Evolutionary conservation across 495 filamentous ascomycete genomes (phyloP).

Genomic region (Tuber aestivum): DNA sequence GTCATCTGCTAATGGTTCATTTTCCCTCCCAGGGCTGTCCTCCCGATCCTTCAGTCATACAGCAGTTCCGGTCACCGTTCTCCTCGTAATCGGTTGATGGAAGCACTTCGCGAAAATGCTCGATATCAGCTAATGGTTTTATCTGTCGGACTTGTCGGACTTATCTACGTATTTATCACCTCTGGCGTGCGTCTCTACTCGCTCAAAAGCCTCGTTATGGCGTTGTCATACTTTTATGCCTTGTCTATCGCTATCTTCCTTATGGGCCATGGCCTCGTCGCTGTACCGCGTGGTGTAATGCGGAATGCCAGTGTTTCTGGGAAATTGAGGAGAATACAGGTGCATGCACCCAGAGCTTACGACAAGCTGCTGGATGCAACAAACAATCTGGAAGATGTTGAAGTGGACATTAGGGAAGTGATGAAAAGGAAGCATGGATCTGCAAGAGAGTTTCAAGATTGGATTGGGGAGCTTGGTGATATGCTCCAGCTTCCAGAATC

Average conservation of each 20-base stretch:
- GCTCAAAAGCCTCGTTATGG: constrained; percentile 79
- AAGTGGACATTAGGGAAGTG: constrained; percentile 70
- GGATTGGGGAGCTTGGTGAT: constrained; percentile 87
- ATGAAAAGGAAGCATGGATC: constrained; percentile 74
- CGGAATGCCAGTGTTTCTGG: constrained; percentile 67
- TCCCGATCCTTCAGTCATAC: constrained; percentile 89
- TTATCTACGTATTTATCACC: constrained; percentile 76
- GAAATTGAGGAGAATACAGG: constrained; percentile 66
- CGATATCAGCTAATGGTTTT: constrained; percentile 80
- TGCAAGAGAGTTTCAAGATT: constrained; percentile 76
- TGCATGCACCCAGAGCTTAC: constrained; percentile 70
- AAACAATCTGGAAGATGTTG: constrained; percentile 70
- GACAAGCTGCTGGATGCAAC: constrained; percentile 84
- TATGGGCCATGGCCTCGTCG: constrained; percentile 94
- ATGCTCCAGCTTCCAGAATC: constrained; percentile 62
- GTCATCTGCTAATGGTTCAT: background rate
- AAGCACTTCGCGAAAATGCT: constrained; percentile 78
- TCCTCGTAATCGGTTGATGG: constrained; percentile 67
- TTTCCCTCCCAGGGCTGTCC: constrained; percentile 61
- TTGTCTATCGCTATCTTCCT: constrained; percentile 85
- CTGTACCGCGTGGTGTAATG: constrained; percentile 75
- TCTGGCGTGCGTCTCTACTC: constrained; percentile 62
- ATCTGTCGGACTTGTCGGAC: constrained; percentile 60
- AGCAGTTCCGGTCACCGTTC: constrained; percentile 89
- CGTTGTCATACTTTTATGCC: constrained; percentile 89